phyloP scores from a whole-genome alignment of 805 yeast genomes.

The Tetrapisispora nanseiensis region DNA sequence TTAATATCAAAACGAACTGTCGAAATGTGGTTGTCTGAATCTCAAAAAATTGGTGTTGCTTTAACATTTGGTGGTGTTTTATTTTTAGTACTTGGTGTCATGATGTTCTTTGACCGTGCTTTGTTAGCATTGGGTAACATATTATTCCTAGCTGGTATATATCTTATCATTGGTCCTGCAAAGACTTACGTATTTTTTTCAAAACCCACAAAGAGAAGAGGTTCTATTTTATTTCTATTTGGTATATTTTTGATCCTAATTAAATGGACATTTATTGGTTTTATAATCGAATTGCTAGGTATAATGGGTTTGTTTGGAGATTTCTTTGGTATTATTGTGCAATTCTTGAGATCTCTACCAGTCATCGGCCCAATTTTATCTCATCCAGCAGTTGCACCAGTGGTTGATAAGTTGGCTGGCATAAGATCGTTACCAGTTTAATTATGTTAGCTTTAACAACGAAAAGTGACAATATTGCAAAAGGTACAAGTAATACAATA shows the following conservation, averaged over 20 bases:
- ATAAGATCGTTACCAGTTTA: conserved; percentile 58
- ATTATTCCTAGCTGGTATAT: conserved; percentile 69
- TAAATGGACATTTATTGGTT: conserved; percentile 76
- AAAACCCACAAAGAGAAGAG: conserved; percentile 78
- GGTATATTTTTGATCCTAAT: conserved; percentile 71
- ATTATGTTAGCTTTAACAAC: too few relatives aligned
- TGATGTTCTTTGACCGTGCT: conserved; percentile 82
- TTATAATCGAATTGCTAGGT: conserved; percentile 78
- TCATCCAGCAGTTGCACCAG: conserved; percentile 76
- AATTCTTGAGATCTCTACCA: conserved; percentile 81
- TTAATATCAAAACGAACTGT: too few relatives aligned
- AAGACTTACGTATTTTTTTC: conserved; percentile 76
- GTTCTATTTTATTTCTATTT: conserved; percentile 63
- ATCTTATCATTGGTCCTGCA: conserved; percentile 78
- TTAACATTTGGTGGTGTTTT: conserved; percentile 76
- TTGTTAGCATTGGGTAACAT: conserved; percentile 83
- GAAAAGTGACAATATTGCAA: too few relatives aligned
- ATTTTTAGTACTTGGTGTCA: conserved; percentile 70
- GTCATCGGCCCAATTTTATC: conserved; percentile 76
- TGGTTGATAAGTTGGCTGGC: conserved; percentile 53
- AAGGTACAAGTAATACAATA: background rate
- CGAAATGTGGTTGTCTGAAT: conserved; percentile 62
- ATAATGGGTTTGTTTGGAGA: conserved; percentile 86
- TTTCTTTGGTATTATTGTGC: conserved; percentile 80
- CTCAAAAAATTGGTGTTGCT: conserved; percentile 82